phyloP scores from a whole-genome alignment of 768 basidiomycete species.

The Polyporus arcularius region DNA sequence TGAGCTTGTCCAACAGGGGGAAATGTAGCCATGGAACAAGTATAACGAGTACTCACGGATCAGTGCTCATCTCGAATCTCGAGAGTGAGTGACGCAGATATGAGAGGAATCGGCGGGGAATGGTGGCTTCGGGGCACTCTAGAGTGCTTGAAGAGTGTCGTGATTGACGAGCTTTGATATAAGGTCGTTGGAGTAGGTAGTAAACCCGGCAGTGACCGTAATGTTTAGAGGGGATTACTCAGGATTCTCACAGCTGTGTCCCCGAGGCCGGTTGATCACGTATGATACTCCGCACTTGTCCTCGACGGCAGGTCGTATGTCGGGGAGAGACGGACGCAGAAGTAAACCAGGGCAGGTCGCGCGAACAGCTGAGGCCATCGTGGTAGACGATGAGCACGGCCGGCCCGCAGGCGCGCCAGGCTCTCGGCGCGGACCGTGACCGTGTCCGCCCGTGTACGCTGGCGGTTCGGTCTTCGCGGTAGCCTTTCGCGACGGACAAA shows the following conservation, averaged over 20 bases:
- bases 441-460: background rate
- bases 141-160: background rate
- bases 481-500: slow-evolving; percentile 7
- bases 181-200: background rate
- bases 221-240: background rate
- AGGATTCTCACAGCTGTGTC: background rate
- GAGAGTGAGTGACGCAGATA: background rate
- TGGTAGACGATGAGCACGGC: background rate
- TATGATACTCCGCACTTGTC: background rate
- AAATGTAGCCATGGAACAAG: background rate
- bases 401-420: background rate
- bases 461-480: background rate
- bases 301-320: background rate
- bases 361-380: background rate
- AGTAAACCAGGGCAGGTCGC: too few species aligned
- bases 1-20: background rate
- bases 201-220: background rate
- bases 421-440: too few species aligned
- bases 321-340: background rate
- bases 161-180: background rate
- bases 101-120: slow-evolving; percentile 10
- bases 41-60: background rate
- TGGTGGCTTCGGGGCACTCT: slow-evolving; percentile 3
- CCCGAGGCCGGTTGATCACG: background rate
- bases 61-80: background rate